Evolutionary conservation across 2,329 filamentous ascomycete species (phyloP).

Genomic region (Penicillium sp.): DNA sequence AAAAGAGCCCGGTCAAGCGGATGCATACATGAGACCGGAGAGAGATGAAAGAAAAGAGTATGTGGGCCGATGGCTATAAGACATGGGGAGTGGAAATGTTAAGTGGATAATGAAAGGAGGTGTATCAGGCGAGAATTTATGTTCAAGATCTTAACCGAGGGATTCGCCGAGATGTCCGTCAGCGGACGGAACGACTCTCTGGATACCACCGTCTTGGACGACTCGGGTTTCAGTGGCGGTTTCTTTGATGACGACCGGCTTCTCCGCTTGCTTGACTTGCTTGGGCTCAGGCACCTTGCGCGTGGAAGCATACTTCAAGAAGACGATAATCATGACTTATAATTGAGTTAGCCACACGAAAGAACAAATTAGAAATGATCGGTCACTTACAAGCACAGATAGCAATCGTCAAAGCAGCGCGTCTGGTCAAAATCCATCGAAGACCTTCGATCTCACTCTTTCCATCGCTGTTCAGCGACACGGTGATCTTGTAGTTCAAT

Average conservation of each 20-base stretch:
- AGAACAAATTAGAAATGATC: neutral
- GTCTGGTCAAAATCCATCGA: conserved; percentile 74
- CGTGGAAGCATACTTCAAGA: conserved; percentile 47
- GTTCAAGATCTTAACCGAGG: conserved; percentile 25
- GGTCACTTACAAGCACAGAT: conserved; percentile 48
- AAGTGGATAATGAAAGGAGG: neutral
- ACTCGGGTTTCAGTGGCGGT: conserved; percentile 27
- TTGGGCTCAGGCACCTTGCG: conserved; percentile 39
- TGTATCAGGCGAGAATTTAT: neutral
- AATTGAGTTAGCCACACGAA: conserved; percentile 11
- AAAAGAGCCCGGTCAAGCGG: neutral
- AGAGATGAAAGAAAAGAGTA: conserved; percentile 11
- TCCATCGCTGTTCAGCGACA: conserved; percentile 82
- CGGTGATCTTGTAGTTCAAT: conserved; percentile 94
- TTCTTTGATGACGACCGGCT: conserved; percentile 33
- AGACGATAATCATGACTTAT: conserved; percentile 50
- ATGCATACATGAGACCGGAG: neutral
- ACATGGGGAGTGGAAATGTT: neutral
- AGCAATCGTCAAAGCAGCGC: conserved; percentile 62
- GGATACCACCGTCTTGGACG: conserved; percentile 16
- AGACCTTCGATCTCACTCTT: conserved; percentile 90
- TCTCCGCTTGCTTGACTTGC: conserved; percentile 34
- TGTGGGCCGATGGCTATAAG: neutral
- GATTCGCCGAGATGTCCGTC: conserved; percentile 32
- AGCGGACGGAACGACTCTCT: conserved; percentile 14